Conservation (phyloP, 1,284 basidiomycete genomes). For the Apiotrichum gamsii region DNA sequence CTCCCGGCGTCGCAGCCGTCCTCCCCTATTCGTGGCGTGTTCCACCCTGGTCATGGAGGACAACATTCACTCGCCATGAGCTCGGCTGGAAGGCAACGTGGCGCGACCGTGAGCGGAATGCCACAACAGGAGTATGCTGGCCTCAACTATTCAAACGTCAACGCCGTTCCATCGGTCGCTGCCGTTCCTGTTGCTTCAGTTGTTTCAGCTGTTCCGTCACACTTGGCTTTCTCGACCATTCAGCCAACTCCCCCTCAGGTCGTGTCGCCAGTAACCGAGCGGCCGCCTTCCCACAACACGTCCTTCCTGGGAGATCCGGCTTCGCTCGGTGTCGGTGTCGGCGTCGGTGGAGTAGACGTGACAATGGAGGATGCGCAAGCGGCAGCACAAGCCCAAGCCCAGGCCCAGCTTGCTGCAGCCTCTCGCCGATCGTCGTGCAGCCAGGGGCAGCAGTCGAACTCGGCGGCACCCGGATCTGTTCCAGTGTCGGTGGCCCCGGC, state of each 20-base stretch:
- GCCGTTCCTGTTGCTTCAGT: slow-evolving; percentile 19
- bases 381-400: no score
- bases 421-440: slow-evolving; percentile 16
- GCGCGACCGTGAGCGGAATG: slow-evolving; percentile 40
- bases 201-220: slow-evolving; percentile 28
- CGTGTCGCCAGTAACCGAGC: slow-evolving; percentile 5
- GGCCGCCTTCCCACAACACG: neutral
- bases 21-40: slow-evolving; percentile 33
- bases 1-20: slow-evolving; percentile 41
- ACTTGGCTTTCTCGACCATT: slow-evolving; percentile 31
- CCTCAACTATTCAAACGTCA: neutral
- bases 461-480: neutral
- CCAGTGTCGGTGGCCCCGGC: neutral
- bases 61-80: slow-evolving; percentile 21
- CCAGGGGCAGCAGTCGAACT: slow-evolving; percentile 3
- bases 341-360: slow-evolving; percentile 17
- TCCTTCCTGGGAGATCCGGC: neutral
- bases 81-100: slow-evolving; percentile 30
- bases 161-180: slow-evolving; percentile 11
- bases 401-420: no score
- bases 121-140: neutral
- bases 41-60: slow-evolving; percentile 14
- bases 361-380: slow-evolving; percentile 39
- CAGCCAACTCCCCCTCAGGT: slow-evolving; percentile 5
- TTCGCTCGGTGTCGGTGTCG: no score